Conservation (phyloP, 768 basidiomycete genomes). For the Phaeotremella fagi region DNA sequence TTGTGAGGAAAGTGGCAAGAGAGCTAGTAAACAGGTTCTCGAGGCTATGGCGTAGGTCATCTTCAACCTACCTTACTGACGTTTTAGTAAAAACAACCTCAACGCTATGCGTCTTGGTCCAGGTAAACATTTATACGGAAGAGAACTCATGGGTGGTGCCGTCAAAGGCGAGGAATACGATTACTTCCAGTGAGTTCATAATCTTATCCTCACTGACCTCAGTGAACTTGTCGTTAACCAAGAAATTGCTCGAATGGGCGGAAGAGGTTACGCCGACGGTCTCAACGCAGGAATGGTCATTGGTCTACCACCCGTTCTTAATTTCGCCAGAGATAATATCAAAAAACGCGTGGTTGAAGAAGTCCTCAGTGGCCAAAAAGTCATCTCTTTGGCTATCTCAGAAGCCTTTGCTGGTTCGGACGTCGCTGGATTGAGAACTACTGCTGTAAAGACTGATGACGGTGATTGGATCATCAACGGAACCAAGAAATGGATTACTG, state of each 20-base stretch:
- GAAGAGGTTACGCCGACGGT: constrained; percentile 77
- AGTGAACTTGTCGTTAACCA: constrained; percentile 68
- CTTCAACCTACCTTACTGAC: not conserved
- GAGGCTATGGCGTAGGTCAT: constrained; percentile 72
- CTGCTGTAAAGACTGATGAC: constrained; percentile 71
- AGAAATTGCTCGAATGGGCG: constrained; percentile 65
- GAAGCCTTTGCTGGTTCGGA: constrained; percentile 79
- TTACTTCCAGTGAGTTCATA: constrained; percentile 70
- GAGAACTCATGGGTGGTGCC: constrained; percentile 65
- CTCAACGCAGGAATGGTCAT: constrained; percentile 72
- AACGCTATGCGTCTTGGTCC: constrained; percentile 92
- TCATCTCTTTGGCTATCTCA: constrained; percentile 79
- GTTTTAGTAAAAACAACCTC: constrained; percentile 61
- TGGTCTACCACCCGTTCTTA: constrained; percentile 76
- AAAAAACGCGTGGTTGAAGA: constrained; percentile 59
- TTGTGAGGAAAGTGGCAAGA: constrained; percentile 85
- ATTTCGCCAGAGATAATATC: constrained; percentile 71
- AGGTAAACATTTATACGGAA: constrained; percentile 76
- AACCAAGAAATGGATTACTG: constrained; percentile 66
- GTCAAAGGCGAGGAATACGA: constrained; percentile 82
- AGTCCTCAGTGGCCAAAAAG: constrained; percentile 69
- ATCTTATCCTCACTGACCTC: not conserved
- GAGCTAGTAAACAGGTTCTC: constrained; percentile 68
- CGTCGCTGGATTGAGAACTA: constrained; percentile 66
- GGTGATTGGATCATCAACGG: constrained; percentile 83